Evolutionary conservation across 2,329 filamentous ascomycete genomes (phyloP), one percentile per base, ranked within the genome.

Genomic region (Hypoxylon sp.): DNA sequence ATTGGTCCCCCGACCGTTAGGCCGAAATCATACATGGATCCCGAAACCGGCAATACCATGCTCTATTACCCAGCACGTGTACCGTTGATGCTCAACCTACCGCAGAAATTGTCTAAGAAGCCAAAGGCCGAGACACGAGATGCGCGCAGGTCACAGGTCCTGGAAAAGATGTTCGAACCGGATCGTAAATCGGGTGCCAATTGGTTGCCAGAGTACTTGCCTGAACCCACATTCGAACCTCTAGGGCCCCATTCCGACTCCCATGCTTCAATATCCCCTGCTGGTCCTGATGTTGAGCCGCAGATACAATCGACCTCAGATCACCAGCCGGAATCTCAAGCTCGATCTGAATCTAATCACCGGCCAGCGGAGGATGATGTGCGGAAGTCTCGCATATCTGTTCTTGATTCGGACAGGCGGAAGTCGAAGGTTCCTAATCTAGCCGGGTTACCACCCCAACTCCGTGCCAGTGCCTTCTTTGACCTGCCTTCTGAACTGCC

Each of bases 61-160:
- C 89, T 97, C 8, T 98, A 91, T 80, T 99, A 99, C 78, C 96
- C 96, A 13, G 96, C 96, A 2, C 94, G 93, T 0, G 96, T 99
- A 2, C 96, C 96, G 2, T 91, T 92, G 69, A 94, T 97, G 90
- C 86, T 99, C 63, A 98, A 97, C 74, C 83, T 99, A 11, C 96
- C 96, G 0, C 93, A 94, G 48, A 92, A 93, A 74, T 82, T 98
- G 55, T 97, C 94, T 0, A 92, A 91, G 74, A 86, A 89, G 57
- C 89, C 91, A 7, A 87, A 91, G 58, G 82, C 87, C 2, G 81
- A 85, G 8, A 85, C 89, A 4, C 86, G 90, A 61, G 91, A 93
- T 62, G 87, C 90, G 72, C 88, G 93, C 59, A 89, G 92, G 21
- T 92, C 93, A 0, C 90, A 96, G 74, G 82, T 95, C 6, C 79